Percentiles rank a stretch among this genome's conserved stretches.
phyloP scores from a whole-genome alignment of 1,139 yeast species.

The Diutina neorugosa region DNA sequence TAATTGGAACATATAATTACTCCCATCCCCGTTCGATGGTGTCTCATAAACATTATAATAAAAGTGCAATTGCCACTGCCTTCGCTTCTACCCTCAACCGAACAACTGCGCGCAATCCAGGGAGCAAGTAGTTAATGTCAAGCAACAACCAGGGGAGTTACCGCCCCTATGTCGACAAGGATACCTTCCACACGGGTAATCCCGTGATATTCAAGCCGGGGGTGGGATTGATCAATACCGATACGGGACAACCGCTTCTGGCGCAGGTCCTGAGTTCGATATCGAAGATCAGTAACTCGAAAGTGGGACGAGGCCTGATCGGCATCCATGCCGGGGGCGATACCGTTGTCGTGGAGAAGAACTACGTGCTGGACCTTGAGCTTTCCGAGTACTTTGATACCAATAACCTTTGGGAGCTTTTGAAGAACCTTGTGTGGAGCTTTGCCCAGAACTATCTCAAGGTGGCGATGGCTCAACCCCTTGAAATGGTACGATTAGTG shows the following conservation, averaged over 20 bases:
- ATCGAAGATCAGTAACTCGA: not conserved
- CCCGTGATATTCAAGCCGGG: conserved; percentile 51
- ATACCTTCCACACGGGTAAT: conserved; percentile 56
- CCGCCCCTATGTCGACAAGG: conserved; percentile 69
- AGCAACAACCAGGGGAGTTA: not conserved
- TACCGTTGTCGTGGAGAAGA: conserved; percentile 17
- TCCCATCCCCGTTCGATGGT: too few species aligned
- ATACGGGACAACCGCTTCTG: conserved; percentile 24
- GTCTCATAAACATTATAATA: too few species aligned
- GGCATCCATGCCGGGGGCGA: conserved; percentile 9
- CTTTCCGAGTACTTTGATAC: conserved; percentile 54
- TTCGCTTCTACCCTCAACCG: not conserved
- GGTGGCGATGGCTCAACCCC: conserved; percentile 70
- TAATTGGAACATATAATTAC: too few species aligned
- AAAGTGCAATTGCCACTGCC: not conserved
- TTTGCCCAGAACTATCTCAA: conserved; percentile 58
- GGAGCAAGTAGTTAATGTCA: not conserved
- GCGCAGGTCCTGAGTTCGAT: conserved; percentile 9
- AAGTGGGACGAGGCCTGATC: conserved; percentile 1
- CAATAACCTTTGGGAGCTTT: conserved; percentile 41
- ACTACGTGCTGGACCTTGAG: conserved; percentile 52
- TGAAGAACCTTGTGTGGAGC: conserved; percentile 42
- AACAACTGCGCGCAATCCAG: not conserved
- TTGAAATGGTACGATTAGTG: conserved; percentile 70
- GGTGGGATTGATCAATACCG: conserved; percentile 39